phyloP scores from a whole-genome alignment of 352 stramenopile genomes.

The Pythium dissotocum region DNA sequence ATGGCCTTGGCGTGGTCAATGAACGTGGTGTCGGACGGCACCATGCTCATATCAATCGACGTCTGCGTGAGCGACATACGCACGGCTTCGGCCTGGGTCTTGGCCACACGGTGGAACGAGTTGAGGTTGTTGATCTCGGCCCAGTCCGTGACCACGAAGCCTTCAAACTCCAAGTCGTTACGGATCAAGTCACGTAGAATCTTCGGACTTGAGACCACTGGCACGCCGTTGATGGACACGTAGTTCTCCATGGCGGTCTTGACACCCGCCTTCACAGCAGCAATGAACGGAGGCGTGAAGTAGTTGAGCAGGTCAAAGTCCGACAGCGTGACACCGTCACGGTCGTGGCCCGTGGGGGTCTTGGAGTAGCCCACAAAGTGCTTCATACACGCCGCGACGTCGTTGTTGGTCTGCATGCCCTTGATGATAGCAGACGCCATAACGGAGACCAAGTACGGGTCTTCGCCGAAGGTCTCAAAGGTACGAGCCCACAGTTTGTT shows the following conservation, averaged over 20 bases:
- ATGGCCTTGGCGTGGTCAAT: constrained; percentile 33
- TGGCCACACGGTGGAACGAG: constrained; percentile 54
- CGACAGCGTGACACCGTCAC: constrained; percentile 64
- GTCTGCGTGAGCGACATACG: constrained; percentile 53
- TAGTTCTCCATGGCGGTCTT: constrained; percentile 95
- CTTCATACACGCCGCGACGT: constrained; percentile 82
- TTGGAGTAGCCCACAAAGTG: constrained; percentile 90
- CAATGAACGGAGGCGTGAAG: constrained; percentile 83
- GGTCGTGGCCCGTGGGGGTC: constrained; percentile 82
- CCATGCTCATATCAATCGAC: constrained; percentile 86
- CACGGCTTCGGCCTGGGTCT: constrained; percentile 39
- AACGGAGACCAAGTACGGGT: constrained; percentile 53
- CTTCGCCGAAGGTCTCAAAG: constrained; percentile 88
- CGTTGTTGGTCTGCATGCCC: constrained; percentile 40
- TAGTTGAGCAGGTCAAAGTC: constrained; percentile 86
- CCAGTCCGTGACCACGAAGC: constrained; percentile 82
- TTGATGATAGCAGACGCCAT: constrained; percentile 54
- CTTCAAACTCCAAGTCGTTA: constrained; percentile 64
- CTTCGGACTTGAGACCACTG: constrained; percentile 84
- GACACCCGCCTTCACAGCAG: constrained; percentile 76
- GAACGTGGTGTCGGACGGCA: constrained; percentile 35
- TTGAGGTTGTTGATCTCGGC: constrained; percentile 76
- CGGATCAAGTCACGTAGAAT: constrained; percentile 49
- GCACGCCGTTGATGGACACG: constrained; percentile 91
- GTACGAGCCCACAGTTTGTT: constrained; percentile 63